Evolutionary conservation across 2,329 filamentous ascomycete species (phyloP).

Genomic region (Rachicladosporium sp.): DNA sequence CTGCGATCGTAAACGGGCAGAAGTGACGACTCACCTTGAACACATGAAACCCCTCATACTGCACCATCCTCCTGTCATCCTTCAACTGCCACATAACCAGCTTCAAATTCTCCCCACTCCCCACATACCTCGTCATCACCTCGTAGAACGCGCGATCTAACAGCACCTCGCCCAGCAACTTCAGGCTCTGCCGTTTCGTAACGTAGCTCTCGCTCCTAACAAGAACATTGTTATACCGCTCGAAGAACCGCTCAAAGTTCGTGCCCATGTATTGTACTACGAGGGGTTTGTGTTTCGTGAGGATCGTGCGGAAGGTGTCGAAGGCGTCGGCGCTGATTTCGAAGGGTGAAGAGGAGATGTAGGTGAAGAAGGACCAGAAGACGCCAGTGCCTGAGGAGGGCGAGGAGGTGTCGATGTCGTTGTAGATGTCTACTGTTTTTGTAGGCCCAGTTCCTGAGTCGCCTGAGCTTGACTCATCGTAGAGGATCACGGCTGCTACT

Average conservation of each 20-base stretch:
- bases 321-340: conserved; percentile 96
- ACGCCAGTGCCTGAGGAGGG: conserved; percentile 70
- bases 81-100: conserved; percentile 95
- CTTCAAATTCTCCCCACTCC: conserved; percentile 89
- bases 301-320: conserved; percentile 86
- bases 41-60: conserved; percentile 97
- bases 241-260: conserved; percentile 91
- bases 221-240: conserved; percentile 74
- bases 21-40: conserved; percentile 55
- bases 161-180: conserved; percentile 86
- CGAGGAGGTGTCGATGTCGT: conserved; percentile 57
- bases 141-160: conserved; percentile 93
- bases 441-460: conserved; percentile 39
- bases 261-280: conserved; percentile 76
- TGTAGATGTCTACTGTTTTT: conserved; percentile 55
- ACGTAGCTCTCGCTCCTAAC: conserved; percentile 93
- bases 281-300: conserved; percentile 87
- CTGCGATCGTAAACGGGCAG: no score
- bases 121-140: conserved; percentile 96
- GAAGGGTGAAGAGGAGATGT: conserved; percentile 93
- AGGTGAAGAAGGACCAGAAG: conserved; percentile 94
- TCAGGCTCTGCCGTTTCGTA: conserved; percentile 95
- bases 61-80: conserved; percentile 96
- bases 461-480: conserved; percentile 60
- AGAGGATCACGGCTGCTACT: conserved; percentile 80